Conservation (phyloP, 2,329 filamentous ascomycete genomes). For the Diaporthe sp. region DNA sequence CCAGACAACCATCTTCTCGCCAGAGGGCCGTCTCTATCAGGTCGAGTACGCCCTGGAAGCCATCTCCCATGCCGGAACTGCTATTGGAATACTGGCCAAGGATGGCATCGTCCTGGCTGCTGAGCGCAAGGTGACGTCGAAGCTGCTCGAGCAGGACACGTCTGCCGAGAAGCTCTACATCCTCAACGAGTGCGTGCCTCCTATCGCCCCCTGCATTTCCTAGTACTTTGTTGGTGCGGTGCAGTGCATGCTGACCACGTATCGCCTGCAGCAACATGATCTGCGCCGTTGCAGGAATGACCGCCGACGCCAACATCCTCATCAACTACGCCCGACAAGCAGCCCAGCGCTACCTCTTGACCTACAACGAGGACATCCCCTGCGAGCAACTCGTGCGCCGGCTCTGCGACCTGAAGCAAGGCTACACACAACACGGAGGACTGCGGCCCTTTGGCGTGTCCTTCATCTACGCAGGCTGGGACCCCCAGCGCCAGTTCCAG, state of each 20-base stretch:
- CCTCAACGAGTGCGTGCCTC: slow-evolving; percentile 85
- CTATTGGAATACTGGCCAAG: slow-evolving; percentile 95
- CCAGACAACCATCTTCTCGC: slow-evolving; percentile 99
- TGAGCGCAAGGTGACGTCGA: slow-evolving; percentile 99
- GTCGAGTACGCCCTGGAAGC: slow-evolving; percentile 99
- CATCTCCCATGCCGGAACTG: slow-evolving; percentile 97
- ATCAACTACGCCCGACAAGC: slow-evolving; percentile 99
- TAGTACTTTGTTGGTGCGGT: slow-evolving; percentile 4
- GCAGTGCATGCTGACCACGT: slow-evolving; percentile 13
- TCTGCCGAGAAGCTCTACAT: slow-evolving; percentile 99
- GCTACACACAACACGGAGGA: slow-evolving; percentile 98
- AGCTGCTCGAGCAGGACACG: slow-evolving; percentile 98
- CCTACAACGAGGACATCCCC: slow-evolving; percentile 99
- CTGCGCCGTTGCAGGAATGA: slow-evolving; percentile 99
- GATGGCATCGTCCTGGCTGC: slow-evolving; percentile 98
- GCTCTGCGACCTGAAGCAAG: slow-evolving; percentile 98
- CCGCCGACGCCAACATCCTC: slow-evolving; percentile 98
- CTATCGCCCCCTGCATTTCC: not conserved
- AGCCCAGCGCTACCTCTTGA: slow-evolving; percentile 96
- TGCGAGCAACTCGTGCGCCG: slow-evolving; percentile 98
- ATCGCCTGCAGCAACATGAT: slow-evolving; percentile 91
- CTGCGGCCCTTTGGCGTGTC: slow-evolving; percentile 98
- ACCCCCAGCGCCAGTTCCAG: slow-evolving; percentile 96
- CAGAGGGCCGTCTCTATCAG: slow-evolving; percentile 97
- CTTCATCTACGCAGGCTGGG: slow-evolving; percentile 99